A percentile compares a stretch with the other conserved stretches of the same genome.
Evolutionary conservation across 495 filamentous ascomycete genomes (phyloP).

Genomic region (Cercophora scortea): DNA sequence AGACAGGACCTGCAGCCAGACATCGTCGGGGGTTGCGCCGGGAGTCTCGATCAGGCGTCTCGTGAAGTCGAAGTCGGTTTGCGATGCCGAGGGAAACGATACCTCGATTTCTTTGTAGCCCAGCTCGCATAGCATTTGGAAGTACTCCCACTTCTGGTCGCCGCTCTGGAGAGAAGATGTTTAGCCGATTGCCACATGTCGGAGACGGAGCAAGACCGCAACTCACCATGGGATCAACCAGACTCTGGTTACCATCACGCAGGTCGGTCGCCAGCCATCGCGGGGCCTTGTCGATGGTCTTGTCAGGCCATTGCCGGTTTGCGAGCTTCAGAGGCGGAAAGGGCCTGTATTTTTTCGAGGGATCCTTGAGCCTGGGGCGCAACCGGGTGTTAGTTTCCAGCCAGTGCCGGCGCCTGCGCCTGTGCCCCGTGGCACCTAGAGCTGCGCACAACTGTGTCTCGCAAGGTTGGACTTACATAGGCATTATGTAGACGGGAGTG

Average conservation of each 20-base stretch:
- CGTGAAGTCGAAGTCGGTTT: constrained; percentile 95
- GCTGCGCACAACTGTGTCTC: neutral
- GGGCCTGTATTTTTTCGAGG: constrained; percentile 81
- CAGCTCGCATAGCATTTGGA: constrained; percentile 86
- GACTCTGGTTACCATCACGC: constrained; percentile 80
- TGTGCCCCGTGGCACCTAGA: constrained; percentile 13
- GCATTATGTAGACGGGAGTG: constrained; percentile 19
- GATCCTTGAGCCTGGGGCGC: constrained; percentile 76
- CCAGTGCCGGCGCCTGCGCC: neutral
- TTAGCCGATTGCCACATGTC: constrained; percentile 14
- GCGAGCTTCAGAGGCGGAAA: constrained; percentile 69
- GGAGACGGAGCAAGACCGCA: neutral
- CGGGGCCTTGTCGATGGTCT: constrained; percentile 68
- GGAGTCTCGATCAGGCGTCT: constrained; percentile 80
- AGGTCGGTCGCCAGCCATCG: constrained; percentile 83
- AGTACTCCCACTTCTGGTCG: constrained; percentile 91
- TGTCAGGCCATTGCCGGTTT: constrained; percentile 86
- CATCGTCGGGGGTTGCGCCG: constrained; percentile 81
- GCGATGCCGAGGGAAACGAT: constrained; percentile 87
- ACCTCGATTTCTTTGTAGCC: constrained; percentile 99
- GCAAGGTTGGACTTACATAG: constrained; percentile 22
- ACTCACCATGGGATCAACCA: constrained; percentile 82
- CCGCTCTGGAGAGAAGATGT: constrained; percentile 52
- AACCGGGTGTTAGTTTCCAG: constrained; percentile 3
- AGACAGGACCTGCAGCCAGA: constrained; percentile 90